Evolutionary conservation across 192 early-diverging fungal genomes (phyloP).

Genomic region (Phycomyces nitens): DNA sequence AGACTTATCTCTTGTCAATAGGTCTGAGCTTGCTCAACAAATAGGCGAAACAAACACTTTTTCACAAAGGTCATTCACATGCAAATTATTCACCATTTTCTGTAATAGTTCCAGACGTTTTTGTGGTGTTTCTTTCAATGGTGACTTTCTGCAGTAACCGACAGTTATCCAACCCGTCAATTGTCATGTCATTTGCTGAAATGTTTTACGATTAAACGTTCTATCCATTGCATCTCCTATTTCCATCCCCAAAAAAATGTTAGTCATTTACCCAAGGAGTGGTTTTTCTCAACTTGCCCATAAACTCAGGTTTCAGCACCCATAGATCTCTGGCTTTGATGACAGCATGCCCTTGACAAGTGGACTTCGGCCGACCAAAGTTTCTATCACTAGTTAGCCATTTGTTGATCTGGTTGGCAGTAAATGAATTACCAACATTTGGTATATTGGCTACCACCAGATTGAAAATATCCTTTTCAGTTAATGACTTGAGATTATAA

Average conservation of each 20-base stretch:
- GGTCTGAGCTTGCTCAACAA: not conserved
- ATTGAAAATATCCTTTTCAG: too few species aligned
- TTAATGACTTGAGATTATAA: too few species aligned
- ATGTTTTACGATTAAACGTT: not conserved
- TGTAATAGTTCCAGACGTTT: not conserved
- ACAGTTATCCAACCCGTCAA: slow-evolving; percentile 2
- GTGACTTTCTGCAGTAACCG: slow-evolving; percentile 9
- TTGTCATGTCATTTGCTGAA: not conserved
- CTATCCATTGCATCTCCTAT: slow-evolving; percentile 5
- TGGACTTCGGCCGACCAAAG: not conserved
- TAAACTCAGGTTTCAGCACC: slow-evolving; percentile 21
- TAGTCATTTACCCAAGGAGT: slow-evolving; percentile 10
- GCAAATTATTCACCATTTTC: slow-evolving; percentile 6
- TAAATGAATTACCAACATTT: too few species aligned
- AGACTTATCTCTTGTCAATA: not conserved
- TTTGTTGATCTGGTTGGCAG: not conserved
- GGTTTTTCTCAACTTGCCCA: slow-evolving; percentile 6
- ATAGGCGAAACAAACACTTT: slow-evolving; percentile 7
- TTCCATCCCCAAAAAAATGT: not conserved
- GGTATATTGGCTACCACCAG: too few species aligned
- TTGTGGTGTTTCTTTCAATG: slow-evolving; percentile 5
- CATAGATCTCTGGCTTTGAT: slow-evolving; percentile 45
- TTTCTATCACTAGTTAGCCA: not conserved
- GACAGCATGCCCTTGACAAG: not conserved
- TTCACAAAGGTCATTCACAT: slow-evolving; percentile 2